Conservation (phyloP, 257 asterid genomes). For the Solanum sejunctum region DNA sequence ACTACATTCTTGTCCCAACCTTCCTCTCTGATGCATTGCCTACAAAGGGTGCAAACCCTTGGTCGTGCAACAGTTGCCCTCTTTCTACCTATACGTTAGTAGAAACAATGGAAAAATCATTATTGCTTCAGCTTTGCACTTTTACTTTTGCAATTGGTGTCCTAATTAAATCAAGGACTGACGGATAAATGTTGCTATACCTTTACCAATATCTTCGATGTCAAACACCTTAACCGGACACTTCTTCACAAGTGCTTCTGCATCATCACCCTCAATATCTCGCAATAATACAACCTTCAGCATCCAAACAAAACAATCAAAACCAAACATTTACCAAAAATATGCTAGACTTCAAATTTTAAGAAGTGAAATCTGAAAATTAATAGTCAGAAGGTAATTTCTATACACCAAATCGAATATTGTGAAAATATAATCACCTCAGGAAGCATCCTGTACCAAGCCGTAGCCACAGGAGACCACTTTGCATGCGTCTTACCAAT, state of each 20-base stretch:
- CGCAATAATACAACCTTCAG: slow-evolving; percentile 56
- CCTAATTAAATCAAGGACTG: neutral
- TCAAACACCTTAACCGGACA: slow-evolving; percentile 89
- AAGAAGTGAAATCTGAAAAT: neutral
- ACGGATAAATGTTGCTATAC: slow-evolving; percentile 18
- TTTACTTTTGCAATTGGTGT: neutral
- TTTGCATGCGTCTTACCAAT: slow-evolving; percentile 91
- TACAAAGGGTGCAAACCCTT: slow-evolving; percentile 78
- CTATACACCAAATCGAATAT: neutral
- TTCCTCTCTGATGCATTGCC: slow-evolving; percentile 82
- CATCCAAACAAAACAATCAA: neutral
- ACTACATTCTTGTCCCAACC: slow-evolving; percentile 68
- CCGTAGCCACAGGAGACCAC: slow-evolving; percentile 99
- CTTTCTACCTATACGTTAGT: slow-evolving; percentile 28
- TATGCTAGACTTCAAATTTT: neutral
- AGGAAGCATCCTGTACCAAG: slow-evolving; percentile 98
- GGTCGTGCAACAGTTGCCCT: slow-evolving; percentile 78
- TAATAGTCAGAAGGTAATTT: neutral
- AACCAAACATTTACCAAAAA: neutral
- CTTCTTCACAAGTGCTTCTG: slow-evolving; percentile 68
- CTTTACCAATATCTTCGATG: slow-evolving; percentile 74
- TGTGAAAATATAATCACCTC: slow-evolving; percentile 42
- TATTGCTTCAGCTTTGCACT: neutral
- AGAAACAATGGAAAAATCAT: neutral
- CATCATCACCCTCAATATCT: slow-evolving; percentile 64